Base-by-base conservation (phyloP, 495 filamentous ascomycete species). In the Aspergillus carlsbadensis region DNA sequence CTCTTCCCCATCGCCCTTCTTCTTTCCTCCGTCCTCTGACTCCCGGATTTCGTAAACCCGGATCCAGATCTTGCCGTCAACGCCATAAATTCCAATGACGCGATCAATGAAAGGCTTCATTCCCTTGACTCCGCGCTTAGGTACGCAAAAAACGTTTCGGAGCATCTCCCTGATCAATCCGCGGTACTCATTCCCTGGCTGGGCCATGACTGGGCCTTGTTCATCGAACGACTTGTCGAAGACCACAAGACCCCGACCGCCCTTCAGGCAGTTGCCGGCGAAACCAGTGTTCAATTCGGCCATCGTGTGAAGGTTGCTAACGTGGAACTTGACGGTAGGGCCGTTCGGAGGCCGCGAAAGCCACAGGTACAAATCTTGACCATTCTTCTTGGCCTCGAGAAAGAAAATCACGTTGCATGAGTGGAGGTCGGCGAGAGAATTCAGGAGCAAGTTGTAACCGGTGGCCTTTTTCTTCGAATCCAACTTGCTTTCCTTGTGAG, bases 361-460 rank as follows among this genome's bases (percentile, higher is more conserved):
- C 93, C 93, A 96, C 41, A 93, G 80, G 69, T 96, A 98, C 33
- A 95, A 75, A 79, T 98, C 94, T 70, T 95, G 87, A 35, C 90
- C 91, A 35, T 71, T 74, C 74, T 98, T 98, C 58, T 91, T 79
- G 51, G 92, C 94, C 76, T 98, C 94, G 69, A 97, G 94, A 75
- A 96, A 99, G 58, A 96, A 81, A 48, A 98, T 86, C 71, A 97
- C 94, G 75, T 99, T 99, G 84, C 93, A 97, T 62, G 96, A 98
- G 80, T 97, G 96, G 17, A 99, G 84, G 62, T 99, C 93, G 36
- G 94, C 94, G 14, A 98, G 85, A 69, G 96, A 93, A 76, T 98
- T 98, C 7, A 99, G 83, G 64, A 96, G 85, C 70, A 89, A 86
- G 56, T 96, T 87, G 58, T 79, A 79, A n/a, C 75, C 75, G 35